A percentile compares a stretch with the other conserved stretches of the same genome.
Evolutionary conservation across 306 rosid genomes (phyloP).

Genomic region (Bauhinia variegata): DNA sequence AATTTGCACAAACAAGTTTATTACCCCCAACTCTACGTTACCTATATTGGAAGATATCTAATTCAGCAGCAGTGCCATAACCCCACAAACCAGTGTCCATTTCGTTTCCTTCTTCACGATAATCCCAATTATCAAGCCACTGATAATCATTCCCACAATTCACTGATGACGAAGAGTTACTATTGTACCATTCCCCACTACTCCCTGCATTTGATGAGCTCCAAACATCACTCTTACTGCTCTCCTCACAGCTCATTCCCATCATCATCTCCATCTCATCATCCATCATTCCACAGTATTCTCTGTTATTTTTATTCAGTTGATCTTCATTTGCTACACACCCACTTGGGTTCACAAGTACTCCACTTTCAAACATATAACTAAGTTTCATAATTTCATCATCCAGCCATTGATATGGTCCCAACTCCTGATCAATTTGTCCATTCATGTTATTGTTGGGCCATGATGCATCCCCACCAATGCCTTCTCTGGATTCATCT

Average conservation of each 20-base stretch:
- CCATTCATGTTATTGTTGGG: conserved; percentile 27
- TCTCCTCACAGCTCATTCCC: conserved; percentile 26
- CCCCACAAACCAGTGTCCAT: conserved; percentile 50
- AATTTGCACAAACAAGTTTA: no score
- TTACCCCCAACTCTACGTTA: no score
- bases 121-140: conserved; percentile 53
- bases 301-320: conserved; percentile 1
- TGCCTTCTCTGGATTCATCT: conserved; percentile 2
- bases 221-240: conserved; percentile 33
- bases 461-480: conserved; percentile 6
- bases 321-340: conserved; percentile 20
- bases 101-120: conserved; percentile 45
- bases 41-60: conserved; percentile 12
- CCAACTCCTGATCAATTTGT: conserved; percentile 48
- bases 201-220: conserved; percentile 48
- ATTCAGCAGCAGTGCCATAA: conserved; percentile 26
- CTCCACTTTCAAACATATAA: conserved; percentile 40
- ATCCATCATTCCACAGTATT: conserved; percentile 32
- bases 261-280: conserved; percentile 32
- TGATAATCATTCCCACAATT: conserved; percentile 49
- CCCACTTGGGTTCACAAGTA: conserved; percentile 25
- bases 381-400: conserved; percentile 48
- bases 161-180: conserved; percentile 44
- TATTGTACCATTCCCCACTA: conserved; percentile 44
- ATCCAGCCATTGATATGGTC: conserved; percentile 47